Conservation (phyloP, 169 alveolate genomes). For the Plasmodium cynomolgi region DNA sequence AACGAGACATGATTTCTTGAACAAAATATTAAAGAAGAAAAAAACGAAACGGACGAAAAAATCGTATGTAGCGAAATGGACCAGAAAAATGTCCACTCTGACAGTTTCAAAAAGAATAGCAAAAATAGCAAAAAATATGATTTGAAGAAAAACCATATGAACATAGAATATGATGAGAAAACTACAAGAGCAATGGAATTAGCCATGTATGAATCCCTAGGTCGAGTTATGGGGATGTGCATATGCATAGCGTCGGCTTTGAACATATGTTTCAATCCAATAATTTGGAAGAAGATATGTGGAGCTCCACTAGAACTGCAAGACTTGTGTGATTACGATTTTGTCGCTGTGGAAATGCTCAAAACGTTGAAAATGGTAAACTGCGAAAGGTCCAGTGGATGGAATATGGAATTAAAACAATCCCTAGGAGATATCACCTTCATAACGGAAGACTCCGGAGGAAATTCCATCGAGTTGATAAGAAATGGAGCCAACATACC, state of each 20-base stretch:
- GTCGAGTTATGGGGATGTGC: slow-evolving; percentile 93
- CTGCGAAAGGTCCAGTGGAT: slow-evolving; percentile 68
- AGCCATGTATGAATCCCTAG: slow-evolving; percentile 91
- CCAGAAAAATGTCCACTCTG: neutral
- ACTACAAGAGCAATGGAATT: slow-evolving; percentile 76
- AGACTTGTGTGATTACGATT: slow-evolving; percentile 87
- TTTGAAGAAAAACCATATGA: neutral
- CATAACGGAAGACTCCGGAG: slow-evolving; percentile 80
- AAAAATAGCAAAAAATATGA: neutral
- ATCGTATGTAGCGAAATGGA: neutral
- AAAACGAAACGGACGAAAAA: neutral
- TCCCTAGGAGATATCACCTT: slow-evolving; percentile 84
- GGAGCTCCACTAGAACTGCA: slow-evolving; percentile 78
- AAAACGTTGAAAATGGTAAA: slow-evolving; percentile 82
- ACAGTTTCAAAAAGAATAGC: neutral
- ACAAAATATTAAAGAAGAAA: slow-evolving; percentile 45
- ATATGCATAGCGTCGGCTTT: slow-evolving; percentile 89
- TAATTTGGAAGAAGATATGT: slow-evolving; percentile 90
- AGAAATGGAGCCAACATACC: slow-evolving; percentile 84
- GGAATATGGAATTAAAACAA: slow-evolving; percentile 52
- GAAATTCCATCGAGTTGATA: slow-evolving; percentile 79
- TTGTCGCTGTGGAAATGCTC: slow-evolving; percentile 88
- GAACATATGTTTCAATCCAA: slow-evolving; percentile 89
- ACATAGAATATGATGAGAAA: slow-evolving; percentile 67
- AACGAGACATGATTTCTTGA: slow-evolving; percentile 45